Evolutionary conservation across 2,329 filamentous ascomycete species (phyloP).

Genomic region (Ascochyta rabiei): DNA sequence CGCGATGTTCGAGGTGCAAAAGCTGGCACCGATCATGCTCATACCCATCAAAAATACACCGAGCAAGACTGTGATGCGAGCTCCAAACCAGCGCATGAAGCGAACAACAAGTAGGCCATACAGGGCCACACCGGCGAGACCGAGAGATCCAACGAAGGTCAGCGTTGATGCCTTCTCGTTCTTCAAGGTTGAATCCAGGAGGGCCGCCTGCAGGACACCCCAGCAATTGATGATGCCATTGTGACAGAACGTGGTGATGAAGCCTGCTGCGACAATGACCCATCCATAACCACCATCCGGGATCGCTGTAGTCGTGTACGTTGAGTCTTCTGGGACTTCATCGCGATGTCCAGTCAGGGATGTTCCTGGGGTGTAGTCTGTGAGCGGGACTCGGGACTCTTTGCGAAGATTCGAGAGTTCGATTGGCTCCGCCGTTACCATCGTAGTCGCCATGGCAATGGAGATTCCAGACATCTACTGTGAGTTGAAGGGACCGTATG

Average conservation of each 20-base stretch:
- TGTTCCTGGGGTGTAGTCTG: neutral
- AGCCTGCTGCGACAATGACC: slow-evolving; percentile 59
- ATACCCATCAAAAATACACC: slow-evolving; percentile 59
- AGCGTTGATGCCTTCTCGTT: slow-evolving; percentile 56
- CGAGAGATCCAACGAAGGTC: slow-evolving; percentile 64
- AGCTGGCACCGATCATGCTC: slow-evolving; percentile 58
- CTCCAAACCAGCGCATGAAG: slow-evolving; percentile 58
- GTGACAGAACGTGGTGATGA: slow-evolving; percentile 57
- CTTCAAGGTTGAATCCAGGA: slow-evolving; percentile 57
- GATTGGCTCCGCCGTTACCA: slow-evolving; percentile 17
- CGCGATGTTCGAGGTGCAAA: slow-evolving; percentile 41
- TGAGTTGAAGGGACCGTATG: neutral
- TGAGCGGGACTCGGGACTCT: slow-evolving; percentile 4
- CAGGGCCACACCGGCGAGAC: slow-evolving; percentile 57
- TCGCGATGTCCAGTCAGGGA: neutral
- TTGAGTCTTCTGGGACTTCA: slow-evolving; percentile 6
- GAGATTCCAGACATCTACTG: neutral
- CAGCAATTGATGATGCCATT: slow-evolving; percentile 63
- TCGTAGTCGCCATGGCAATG: slow-evolving; percentile 10
- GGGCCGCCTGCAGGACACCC: slow-evolving; percentile 65
- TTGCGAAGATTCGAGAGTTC: slow-evolving; percentile 16
- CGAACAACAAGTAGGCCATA: slow-evolving; percentile 60
- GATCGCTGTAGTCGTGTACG: slow-evolving; percentile 23
- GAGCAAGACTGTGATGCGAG: slow-evolving; percentile 53
- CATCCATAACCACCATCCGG: slow-evolving; percentile 65